phyloP scores from a whole-genome alignment of 768 basidiomycete genomes.

The Nevesoporus exiguus region DNA sequence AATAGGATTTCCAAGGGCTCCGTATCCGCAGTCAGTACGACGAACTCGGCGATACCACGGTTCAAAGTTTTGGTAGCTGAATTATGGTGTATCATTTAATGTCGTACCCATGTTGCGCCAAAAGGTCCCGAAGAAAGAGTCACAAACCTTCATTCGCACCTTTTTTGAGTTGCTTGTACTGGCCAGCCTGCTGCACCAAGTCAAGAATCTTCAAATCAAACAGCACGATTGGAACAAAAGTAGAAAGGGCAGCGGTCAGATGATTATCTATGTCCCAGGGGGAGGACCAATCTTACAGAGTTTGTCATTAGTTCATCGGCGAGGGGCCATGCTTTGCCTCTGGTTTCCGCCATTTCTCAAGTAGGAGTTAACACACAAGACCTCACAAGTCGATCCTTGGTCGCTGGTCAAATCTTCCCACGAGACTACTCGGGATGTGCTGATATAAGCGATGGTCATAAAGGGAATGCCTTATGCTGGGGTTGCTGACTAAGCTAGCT shows the following conservation, averaged over 20 bases:
- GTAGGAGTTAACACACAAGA: constrained; percentile 34
- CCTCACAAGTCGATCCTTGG: constrained; percentile 92
- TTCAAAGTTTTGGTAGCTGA: constrained; percentile 96
- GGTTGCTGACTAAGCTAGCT: too few species aligned
- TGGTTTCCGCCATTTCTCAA: constrained; percentile 58
- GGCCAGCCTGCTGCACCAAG: constrained; percentile 90
- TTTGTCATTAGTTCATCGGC: constrained; percentile 87
- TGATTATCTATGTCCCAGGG: background rate
- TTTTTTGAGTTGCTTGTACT: constrained; percentile 98
- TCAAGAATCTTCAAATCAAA: constrained; percentile 72
- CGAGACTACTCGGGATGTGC: background rate
- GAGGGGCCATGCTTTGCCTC: constrained; percentile 84
- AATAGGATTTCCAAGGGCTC: constrained; percentile 97
- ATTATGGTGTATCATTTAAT: constrained; percentile 7
- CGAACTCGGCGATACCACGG: constrained; percentile 96
- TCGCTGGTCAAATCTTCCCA: constrained; percentile 31
- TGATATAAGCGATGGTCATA: constrained; percentile 20
- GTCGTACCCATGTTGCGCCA: background rate
- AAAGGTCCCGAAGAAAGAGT: background rate
- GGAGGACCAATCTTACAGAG: constrained; percentile 53
- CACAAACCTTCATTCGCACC: constrained; percentile 92
- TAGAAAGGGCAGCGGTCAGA: background rate
- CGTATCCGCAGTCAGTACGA: constrained; percentile 93
- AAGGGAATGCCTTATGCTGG: too few species aligned
- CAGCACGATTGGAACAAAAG: background rate